Conservation (phyloP, 345 rosid genomes). For the Camelina neglecta region DNA sequence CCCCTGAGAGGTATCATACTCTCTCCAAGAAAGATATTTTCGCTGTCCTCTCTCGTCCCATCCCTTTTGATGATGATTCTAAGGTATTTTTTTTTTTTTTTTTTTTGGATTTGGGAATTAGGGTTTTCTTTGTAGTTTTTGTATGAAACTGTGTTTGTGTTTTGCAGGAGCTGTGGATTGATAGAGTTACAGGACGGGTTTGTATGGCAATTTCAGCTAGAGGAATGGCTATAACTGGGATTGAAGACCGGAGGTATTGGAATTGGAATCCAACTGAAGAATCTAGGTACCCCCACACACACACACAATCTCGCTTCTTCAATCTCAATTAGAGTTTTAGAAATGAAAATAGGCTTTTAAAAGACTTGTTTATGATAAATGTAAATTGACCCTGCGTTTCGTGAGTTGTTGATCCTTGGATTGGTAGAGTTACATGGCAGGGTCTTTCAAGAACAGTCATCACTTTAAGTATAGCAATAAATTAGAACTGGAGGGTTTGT, state of each 20-base stretch:
- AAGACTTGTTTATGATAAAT: constrained; percentile 8
- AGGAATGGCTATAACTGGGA: constrained; percentile 93
- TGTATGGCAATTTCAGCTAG: constrained; percentile 87
- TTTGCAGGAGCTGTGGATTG: constrained; percentile 87
- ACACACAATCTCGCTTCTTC: neutral
- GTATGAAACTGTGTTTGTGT: neutral
- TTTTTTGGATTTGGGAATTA: constrained; percentile 37
- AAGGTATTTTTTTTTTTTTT: constrained; percentile 51
- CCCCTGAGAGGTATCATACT: constrained; percentile 65
- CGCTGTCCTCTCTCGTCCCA: constrained; percentile 80
- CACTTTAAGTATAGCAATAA: too few relatives aligned
- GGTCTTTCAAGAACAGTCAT: neutral
- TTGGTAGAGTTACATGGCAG: neutral
- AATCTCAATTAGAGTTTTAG: neutral
- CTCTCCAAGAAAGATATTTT: constrained; percentile 80
- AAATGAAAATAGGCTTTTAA: neutral
- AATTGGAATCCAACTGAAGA: constrained; percentile 92
- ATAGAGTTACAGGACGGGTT: constrained; percentile 83
- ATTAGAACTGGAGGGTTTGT: neutral
- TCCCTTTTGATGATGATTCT: constrained; percentile 71
- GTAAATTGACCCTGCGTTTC: neutral
- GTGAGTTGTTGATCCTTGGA: constrained; percentile 7
- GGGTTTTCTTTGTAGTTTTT: constrained; percentile 28
- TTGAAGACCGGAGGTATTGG: constrained; percentile 97
- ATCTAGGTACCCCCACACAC: constrained; percentile 84